Percentiles rank a stretch among this genome's conserved stretches.
Evolutionary conservation across 352 stramenopile species (phyloP).

Genomic region (Pythium volutum): DNA sequence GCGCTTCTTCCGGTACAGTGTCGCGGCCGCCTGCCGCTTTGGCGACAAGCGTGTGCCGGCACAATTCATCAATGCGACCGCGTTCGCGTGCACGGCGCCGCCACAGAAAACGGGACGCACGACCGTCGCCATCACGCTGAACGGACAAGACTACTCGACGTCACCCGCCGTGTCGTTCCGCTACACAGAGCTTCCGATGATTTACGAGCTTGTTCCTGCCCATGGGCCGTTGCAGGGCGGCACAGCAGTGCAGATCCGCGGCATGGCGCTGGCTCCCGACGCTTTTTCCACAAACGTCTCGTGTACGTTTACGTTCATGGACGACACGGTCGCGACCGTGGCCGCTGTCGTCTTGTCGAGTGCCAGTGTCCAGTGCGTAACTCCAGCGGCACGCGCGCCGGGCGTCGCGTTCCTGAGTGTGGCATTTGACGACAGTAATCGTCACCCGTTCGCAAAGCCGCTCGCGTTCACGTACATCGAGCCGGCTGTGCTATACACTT

Average conservation of each 20-base stretch:
- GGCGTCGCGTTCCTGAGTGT: conserved; percentile 28
- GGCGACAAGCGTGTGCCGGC: conserved; percentile 33
- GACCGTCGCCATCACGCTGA: conserved; percentile 51
- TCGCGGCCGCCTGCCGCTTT: conserved; percentile 55
- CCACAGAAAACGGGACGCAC: conserved; percentile 25
- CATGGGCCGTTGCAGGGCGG: conserved; percentile 30
- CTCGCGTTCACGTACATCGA: conserved; percentile 37
- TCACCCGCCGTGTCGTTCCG: conserved; percentile 30
- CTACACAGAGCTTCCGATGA: conserved; percentile 42
- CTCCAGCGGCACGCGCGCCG: neutral
- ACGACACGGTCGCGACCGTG: neutral
- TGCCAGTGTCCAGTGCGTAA: neutral
- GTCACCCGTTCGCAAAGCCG: conserved; percentile 15
- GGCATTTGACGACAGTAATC: conserved; percentile 26
- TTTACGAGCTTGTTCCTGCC: conserved; percentile 43
- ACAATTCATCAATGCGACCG: conserved; percentile 56
- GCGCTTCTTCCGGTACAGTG: conserved; percentile 59
- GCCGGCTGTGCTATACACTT: conserved; percentile 28
- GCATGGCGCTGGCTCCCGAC: conserved; percentile 23
- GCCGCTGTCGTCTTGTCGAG: neutral
- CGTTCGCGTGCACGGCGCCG: conserved; percentile 60
- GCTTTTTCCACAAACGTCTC: neutral
- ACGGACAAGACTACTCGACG: conserved; percentile 61
- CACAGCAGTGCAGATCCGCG: conserved; percentile 35
- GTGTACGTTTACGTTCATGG: conserved; percentile 9